Percentiles rank a stretch among this genome's conserved stretches.
These are phyloP conservation scores for Alisma plantagoaquatica DNA, from an alignment of 106 monocot species.

Conservation along the genomic window DNA sequence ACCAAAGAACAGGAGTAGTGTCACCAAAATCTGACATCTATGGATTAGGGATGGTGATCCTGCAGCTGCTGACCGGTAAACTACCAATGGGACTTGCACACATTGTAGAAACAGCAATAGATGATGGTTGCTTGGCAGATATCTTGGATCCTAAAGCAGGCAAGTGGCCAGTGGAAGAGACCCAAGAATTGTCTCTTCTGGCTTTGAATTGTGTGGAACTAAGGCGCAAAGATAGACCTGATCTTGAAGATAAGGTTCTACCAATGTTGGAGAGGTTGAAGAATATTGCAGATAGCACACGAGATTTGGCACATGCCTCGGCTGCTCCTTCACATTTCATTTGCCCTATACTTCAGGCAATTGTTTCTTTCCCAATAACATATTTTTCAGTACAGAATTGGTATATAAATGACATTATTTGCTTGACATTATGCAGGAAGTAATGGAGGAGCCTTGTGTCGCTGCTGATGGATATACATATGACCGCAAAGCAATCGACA, in stretches of 20 bases:
- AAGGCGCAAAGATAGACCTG: conserved; percentile 53
- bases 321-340: conserved; percentile 47
- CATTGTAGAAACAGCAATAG: conserved; percentile 40
- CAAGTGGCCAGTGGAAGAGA: conserved; percentile 53
- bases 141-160: conserved; percentile 56
- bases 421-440: conserved; percentile 34
- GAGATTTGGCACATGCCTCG: neutral
- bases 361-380: neutral
- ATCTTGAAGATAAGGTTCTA: conserved; percentile 39
- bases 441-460: conserved; percentile 78
- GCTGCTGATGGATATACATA: conserved; percentile 84
- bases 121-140: conserved; percentile 24
- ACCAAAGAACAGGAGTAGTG: conserved; percentile 52
- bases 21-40: conserved; percentile 68
- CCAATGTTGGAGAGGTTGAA: conserved; percentile 45
- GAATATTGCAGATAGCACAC: conserved; percentile 23
- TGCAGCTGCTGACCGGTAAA: conserved; percentile 63
- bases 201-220: conserved; percentile 55
- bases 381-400: neutral
- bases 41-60: conserved; percentile 63
- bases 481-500: conserved; percentile 55
- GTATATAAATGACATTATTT: neutral
- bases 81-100: conserved; percentile 54
- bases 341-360: conserved; percentile 72
- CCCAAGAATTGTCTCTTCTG: conserved; percentile 41